phyloP scores from a whole-genome alignment of 2,329 filamentous ascomycete genomes.

The Huntiella savannae region DNA sequence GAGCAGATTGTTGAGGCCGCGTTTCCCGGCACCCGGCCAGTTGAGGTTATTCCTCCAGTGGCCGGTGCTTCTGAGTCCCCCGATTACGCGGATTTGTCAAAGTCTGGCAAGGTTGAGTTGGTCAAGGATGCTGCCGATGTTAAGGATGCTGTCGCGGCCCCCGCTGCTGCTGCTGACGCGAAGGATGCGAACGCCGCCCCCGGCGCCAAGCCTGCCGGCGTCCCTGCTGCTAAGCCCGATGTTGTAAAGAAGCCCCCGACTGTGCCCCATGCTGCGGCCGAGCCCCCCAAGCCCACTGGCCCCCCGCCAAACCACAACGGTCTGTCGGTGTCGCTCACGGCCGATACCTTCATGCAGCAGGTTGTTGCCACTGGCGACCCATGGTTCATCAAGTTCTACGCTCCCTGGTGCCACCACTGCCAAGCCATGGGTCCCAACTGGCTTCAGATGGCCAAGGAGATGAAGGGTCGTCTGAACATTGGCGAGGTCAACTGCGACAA shows the following conservation, averaged over 20 bases:
- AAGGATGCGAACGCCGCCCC: slow-evolving; percentile 12
- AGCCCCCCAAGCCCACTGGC: slow-evolving; percentile 31
- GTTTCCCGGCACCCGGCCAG: slow-evolving; percentile 62
- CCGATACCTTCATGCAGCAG: slow-evolving; percentile 67
- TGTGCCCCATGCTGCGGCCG: slow-evolving; percentile 18
- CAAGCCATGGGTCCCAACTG: slow-evolving; percentile 82
- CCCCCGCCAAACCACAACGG: slow-evolving; percentile 54
- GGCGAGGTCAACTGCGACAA: slow-evolving; percentile 91
- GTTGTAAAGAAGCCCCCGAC: slow-evolving; percentile 3
- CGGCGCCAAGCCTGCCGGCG: slow-evolving; percentile 13
- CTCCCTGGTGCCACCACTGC: slow-evolving; percentile 92
- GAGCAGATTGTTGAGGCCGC: slow-evolving; percentile 61
- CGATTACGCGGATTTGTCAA: slow-evolving; percentile 9
- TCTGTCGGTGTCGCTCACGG: slow-evolving; percentile 53
- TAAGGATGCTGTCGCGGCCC: slow-evolving; percentile 19
- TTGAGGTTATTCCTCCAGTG: slow-evolving; percentile 47
- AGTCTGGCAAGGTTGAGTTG: neutral
- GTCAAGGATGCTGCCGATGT: slow-evolving; percentile 5
- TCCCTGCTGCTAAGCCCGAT: slow-evolving; percentile 12
- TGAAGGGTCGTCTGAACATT: slow-evolving; percentile 76
- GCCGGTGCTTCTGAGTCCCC: slow-evolving; percentile 39
- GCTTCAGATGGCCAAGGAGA: slow-evolving; percentile 75
- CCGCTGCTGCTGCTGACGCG: slow-evolving; percentile 15
- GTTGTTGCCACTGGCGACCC: slow-evolving; percentile 78
- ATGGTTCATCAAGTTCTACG: slow-evolving; percentile 99